Percentiles rank a stretch among this genome's conserved stretches.
phyloP scores from a whole-genome alignment of 1,284 basidiomycete species.

The Leccinum pallidistipes region DNA sequence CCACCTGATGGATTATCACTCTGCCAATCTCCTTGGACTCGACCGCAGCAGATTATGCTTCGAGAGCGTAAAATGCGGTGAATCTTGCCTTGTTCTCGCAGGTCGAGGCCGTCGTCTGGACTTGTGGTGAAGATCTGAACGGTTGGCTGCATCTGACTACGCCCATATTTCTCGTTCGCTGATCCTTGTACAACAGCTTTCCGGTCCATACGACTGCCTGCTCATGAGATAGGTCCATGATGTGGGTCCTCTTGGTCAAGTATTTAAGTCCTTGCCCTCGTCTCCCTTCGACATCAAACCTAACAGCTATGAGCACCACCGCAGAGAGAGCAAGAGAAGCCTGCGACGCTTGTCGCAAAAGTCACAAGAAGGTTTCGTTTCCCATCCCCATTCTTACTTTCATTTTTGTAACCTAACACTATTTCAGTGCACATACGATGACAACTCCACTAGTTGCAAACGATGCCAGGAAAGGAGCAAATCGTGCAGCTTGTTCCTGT shows the following conservation, averaged over 20 bases:
- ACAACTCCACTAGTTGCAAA: constrained; percentile 13
- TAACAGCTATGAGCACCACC: constrained; percentile 21
- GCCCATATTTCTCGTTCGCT: constrained; percentile 3
- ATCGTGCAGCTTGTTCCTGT: constrained; percentile 24
- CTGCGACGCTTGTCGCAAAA: constrained; percentile 30
- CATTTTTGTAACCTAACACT: neutral
- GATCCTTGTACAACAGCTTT: constrained; percentile 14
- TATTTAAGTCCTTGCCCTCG: constrained; percentile 26
- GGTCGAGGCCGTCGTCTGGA: constrained; percentile 4
- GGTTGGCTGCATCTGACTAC: constrained; percentile 8
- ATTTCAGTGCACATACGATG: constrained; percentile 22
- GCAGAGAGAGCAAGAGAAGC: constrained; percentile 32
- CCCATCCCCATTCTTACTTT: neutral
- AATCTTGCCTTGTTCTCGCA: constrained; percentile 6
- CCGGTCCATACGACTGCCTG: constrained; percentile 10
- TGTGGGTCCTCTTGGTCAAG: constrained; percentile 5
- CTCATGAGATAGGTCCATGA: constrained; percentile 3
- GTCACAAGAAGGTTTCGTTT: constrained; percentile 32
- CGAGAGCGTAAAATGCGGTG: constrained; percentile 6
- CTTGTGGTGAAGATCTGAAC: constrained; percentile 22
- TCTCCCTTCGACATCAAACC: constrained; percentile 5
- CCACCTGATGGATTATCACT: constrained; percentile 4
- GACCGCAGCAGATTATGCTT: constrained; percentile 2
- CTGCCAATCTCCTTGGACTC: constrained; percentile 10
- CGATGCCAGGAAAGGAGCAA: constrained; percentile 19